A percentile compares a stretch with the other conserved stretches of the same genome.
Evolutionary conservation across 768 basidiomycete species (phyloP).

Genomic region (Trametes gibbosa): DNA sequence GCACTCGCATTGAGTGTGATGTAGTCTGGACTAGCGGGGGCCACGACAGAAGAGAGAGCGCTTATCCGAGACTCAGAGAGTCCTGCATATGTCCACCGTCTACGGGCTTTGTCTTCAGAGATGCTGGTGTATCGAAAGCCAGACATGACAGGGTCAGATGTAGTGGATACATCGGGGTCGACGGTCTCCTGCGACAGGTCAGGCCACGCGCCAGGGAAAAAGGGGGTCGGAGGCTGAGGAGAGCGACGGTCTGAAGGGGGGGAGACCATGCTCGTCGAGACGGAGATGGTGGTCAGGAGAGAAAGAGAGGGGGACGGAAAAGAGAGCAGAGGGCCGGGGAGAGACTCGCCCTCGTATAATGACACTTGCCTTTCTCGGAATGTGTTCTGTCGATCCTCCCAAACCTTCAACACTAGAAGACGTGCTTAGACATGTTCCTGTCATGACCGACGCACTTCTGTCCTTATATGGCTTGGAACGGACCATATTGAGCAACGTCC

Average conservation of each 20-base stretch:
- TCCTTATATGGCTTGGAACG: constrained; percentile 2
- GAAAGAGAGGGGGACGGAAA: neutral
- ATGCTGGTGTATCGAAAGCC: neutral
- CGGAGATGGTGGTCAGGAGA: neutral
- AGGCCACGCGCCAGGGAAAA: constrained; percentile 50
- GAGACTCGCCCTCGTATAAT: neutral
- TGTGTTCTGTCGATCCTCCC: constrained; percentile 8
- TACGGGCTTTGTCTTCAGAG: neutral
- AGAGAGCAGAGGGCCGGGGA: neutral
- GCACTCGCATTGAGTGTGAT: constrained; percentile 4
- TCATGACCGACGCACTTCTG: constrained; percentile 3
- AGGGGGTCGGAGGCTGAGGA: constrained; percentile 28
- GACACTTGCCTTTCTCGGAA: constrained; percentile 18
- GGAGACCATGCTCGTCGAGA: constrained; percentile 9
- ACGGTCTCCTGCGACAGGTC: constrained; percentile 24
- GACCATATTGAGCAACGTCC: neutral
- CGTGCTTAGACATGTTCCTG: constrained; percentile 8
- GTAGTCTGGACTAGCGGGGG: neutral
- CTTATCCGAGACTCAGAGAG: constrained; percentile 27
- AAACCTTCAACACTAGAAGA: constrained; percentile 4
- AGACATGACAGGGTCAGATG: constrained; percentile 21
- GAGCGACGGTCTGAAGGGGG: constrained; percentile 18
- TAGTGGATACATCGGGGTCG: constrained; percentile 15
- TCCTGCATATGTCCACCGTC: constrained; percentile 12
- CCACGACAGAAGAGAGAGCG: constrained; percentile 8